These are phyloP conservation scores for Jimgerdemannia lactiflua DNA, from an alignment of 192 early-diverging fungal genomes.

Conservation along the genomic window DNA sequence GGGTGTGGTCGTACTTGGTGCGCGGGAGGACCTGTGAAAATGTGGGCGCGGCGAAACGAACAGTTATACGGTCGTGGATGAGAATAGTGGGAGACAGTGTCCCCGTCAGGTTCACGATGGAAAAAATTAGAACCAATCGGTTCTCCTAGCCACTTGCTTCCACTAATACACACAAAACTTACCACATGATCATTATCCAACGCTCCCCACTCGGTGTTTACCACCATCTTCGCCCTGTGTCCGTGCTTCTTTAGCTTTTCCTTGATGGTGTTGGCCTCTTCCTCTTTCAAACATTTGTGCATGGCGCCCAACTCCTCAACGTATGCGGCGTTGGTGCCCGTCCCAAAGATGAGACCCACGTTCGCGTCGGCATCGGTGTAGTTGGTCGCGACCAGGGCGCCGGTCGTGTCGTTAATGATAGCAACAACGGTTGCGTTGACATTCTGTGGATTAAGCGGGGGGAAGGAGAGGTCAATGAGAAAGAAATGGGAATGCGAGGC, in stretches of 20 bases:
- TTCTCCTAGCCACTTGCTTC: no score
- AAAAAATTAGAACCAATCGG: no score
- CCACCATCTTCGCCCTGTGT: slow-evolving; percentile 65
- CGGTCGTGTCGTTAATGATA: slow-evolving; percentile 88
- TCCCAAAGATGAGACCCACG: slow-evolving; percentile 88
- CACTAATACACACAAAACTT: background rate
- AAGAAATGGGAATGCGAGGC: slow-evolving; percentile 46
- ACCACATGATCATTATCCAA: slow-evolving; percentile 62
- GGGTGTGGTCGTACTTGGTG: slow-evolving; percentile 70
- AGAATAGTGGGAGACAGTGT: no score
- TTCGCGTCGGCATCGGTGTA: slow-evolving; percentile 71
- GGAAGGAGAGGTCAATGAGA: background rate
- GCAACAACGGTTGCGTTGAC: slow-evolving; percentile 73
- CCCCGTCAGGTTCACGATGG: no score
- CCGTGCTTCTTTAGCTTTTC: background rate
- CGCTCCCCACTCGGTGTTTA: slow-evolving; percentile 97
- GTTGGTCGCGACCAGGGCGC: slow-evolving; percentile 77
- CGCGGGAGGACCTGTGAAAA: slow-evolving; percentile 55
- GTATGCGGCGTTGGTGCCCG: slow-evolving; percentile 85
- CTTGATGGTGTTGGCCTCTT: background rate
- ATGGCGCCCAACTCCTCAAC: slow-evolving; percentile 50
- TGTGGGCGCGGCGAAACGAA: no score
- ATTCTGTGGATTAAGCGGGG: background rate
- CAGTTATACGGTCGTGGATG: no score
- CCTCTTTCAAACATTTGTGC: slow-evolving; percentile 34